Conservation (phyloP, 257 asterid species). For the Ajuga chamaepitys region DNA sequence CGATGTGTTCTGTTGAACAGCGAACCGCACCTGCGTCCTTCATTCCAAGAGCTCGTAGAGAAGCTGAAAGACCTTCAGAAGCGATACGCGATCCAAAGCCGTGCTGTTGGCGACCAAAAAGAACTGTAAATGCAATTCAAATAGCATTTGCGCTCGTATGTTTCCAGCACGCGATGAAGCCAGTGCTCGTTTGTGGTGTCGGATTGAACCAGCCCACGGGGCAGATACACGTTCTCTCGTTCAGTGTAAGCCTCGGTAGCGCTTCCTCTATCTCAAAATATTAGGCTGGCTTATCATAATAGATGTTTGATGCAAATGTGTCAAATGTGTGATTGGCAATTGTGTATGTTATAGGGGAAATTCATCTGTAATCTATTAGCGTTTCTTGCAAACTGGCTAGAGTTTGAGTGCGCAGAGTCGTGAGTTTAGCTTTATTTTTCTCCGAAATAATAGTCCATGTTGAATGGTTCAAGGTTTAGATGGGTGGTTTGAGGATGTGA, state of each 20-base stretch:
- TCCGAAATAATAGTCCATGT: background rate
- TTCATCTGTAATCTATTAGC: background rate
- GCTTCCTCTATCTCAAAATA: slow-evolving; percentile 1
- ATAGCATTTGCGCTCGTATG: background rate
- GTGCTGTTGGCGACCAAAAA: slow-evolving; percentile 45
- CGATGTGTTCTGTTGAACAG: slow-evolving; percentile 28
- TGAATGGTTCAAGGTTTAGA: background rate
- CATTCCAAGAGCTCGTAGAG: slow-evolving; percentile 72
- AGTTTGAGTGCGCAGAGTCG: background rate
- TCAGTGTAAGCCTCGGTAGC: background rate
- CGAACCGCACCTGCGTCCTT: slow-evolving; percentile 66
- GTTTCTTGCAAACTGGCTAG: background rate
- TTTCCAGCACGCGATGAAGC: background rate
- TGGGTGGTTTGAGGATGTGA: background rate
- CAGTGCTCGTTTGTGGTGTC: slow-evolving; percentile 10
- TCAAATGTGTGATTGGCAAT: slow-evolving; percentile 3
- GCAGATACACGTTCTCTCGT: background rate
- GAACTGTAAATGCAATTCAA: slow-evolving; percentile 20
- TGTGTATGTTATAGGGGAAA: background rate
- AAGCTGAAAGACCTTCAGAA: slow-evolving; percentile 63
- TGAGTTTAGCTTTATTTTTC: background rate
- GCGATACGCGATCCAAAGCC: slow-evolving; percentile 42
- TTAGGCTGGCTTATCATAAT: background rate
- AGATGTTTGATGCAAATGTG: background rate
- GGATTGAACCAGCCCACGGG: background rate